Conservation (phyloP, 2,329 filamentous ascomycete genomes). For the Alternaria alternata region DNA sequence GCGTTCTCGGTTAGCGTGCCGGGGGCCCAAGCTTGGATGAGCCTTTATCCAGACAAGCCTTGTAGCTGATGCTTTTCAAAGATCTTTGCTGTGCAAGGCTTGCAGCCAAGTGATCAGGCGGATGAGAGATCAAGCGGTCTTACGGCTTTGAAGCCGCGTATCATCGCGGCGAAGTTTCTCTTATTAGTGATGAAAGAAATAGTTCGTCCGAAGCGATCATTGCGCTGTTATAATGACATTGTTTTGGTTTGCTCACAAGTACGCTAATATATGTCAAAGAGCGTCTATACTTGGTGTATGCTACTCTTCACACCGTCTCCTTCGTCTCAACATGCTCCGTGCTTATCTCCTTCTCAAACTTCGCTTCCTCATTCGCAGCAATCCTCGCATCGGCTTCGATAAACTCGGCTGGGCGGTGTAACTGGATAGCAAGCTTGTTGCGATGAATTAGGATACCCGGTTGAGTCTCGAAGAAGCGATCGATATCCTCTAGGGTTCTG, state of each 20-base stretch:
- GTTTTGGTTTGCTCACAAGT: background rate
- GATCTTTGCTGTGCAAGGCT: background rate
- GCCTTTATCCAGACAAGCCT: conserved; percentile 2
- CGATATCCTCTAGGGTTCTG: conserved; percentile 59
- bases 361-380: conserved; percentile 24
- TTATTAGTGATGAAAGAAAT: background rate
- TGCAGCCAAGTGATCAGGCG: background rate
- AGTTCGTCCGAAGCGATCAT: background rate
- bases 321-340: conserved; percentile 36
- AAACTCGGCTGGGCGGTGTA: conserved; percentile 58
- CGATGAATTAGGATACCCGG: conserved; percentile 56
- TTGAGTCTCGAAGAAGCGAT: conserved; percentile 51
- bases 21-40: conserved; percentile 1
- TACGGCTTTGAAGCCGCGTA: background rate
- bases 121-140: background rate
- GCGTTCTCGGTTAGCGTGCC: background rate
- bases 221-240: background rate
- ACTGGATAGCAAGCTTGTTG: conserved; percentile 58
- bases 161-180: background rate
- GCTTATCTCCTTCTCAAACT: conserved; percentile 20
- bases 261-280: background rate
- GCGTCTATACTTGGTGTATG: accelerated
- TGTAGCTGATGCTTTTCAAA: background rate
- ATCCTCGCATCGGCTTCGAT: conserved; percentile 57
- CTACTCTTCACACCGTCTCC: conserved; percentile 27